A percentile compares a stretch with the other conserved stretches of the same genome.
Evolutionary conservation across 192 early-diverging fungal genomes (phyloP).

Genomic region (Coemansia sp.): DNA sequence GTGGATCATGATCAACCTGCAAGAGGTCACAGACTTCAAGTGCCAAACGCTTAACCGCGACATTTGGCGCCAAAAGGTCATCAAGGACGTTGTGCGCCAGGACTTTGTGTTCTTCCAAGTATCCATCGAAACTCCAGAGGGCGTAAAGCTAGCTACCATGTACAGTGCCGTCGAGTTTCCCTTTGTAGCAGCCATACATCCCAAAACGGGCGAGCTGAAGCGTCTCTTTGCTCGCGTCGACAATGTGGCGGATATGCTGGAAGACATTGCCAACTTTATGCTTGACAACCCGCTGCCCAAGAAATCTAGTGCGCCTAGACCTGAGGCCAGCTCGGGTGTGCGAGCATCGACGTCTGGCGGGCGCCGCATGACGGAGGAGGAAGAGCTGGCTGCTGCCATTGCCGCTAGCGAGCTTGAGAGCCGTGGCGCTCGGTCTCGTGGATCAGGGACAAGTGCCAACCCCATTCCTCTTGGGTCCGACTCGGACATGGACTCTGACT

Average conservation of each 20-base stretch:
- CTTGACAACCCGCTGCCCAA: constrained; percentile 23
- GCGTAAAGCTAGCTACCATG: constrained; percentile 64
- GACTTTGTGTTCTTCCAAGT: constrained; percentile 88
- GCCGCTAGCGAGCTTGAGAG: constrained; percentile 60
- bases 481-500: constrained; percentile 22
- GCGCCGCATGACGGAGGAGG: constrained; percentile 82
- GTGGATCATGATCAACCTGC: constrained; percentile 86
- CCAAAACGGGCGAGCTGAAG: constrained; percentile 84
- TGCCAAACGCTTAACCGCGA: constrained; percentile 92
- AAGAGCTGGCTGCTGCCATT: constrained; percentile 82
- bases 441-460: constrained; percentile 2
- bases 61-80: constrained; percentile 77
- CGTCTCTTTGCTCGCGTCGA: constrained; percentile 62
- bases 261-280: constrained; percentile 65
- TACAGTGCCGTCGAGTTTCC: constrained; percentile 74
- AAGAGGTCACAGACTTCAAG: constrained; percentile 77
- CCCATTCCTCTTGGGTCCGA: constrained; percentile 12
- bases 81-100: constrained; percentile 73
- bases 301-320: constrained; percentile 1
- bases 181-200: constrained; percentile 85
- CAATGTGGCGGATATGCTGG: constrained; percentile 64
- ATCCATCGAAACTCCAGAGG: constrained; percentile 63
- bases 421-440: not conserved
- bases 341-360: not conserved
- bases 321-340: not conserved